phyloP scores from a whole-genome alignment of 2,329 filamentous ascomycete genomes.

The Diaporthe citriasiana region DNA sequence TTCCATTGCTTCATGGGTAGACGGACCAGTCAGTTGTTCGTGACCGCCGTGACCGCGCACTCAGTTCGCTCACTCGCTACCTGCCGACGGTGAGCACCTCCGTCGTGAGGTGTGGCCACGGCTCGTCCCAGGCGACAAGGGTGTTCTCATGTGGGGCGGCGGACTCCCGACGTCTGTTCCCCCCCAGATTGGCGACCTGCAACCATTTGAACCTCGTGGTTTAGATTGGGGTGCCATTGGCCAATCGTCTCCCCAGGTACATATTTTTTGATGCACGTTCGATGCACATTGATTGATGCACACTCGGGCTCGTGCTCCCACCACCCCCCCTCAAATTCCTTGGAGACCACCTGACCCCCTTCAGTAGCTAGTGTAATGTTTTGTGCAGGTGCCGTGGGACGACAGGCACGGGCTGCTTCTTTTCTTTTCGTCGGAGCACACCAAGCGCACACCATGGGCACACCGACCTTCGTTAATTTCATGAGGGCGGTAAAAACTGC shows the following conservation, averaged over 20 bases:
- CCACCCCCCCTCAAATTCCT: neutral
- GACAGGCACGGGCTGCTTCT: neutral
- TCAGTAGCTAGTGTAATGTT: neutral
- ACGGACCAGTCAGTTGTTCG: neutral
- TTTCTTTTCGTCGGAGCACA: slow-evolving; percentile 19
- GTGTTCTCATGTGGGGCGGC: slow-evolving; percentile 20
- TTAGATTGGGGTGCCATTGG: slow-evolving; percentile 33
- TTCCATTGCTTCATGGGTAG: neutral
- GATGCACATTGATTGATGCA: slow-evolving; percentile 12
- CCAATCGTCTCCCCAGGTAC: slow-evolving; percentile 14
- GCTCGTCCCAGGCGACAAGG: slow-evolving; percentile 30
- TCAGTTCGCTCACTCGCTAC: neutral
- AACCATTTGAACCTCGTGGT: slow-evolving; percentile 32
- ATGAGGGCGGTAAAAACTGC: slow-evolving; percentile 1
- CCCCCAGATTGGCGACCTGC: slow-evolving; percentile 29
- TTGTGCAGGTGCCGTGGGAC: slow-evolving; percentile 14
- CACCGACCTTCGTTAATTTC: slow-evolving; percentile 15
- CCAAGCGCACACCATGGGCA: slow-evolving; percentile 12
- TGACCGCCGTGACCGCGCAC: neutral
- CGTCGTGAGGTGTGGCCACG: slow-evolving; percentile 19
- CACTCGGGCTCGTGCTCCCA: slow-evolving; percentile 24
- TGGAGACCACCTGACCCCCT: neutral
- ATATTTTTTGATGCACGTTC: neutral
- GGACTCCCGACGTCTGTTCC: slow-evolving; percentile 10
- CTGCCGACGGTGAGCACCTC: neutral